These are phyloP conservation scores for Aulographum hederae DNA, from an alignment of 2,329 filamentous ascomycete species.

Conservation along the genomic window DNA sequence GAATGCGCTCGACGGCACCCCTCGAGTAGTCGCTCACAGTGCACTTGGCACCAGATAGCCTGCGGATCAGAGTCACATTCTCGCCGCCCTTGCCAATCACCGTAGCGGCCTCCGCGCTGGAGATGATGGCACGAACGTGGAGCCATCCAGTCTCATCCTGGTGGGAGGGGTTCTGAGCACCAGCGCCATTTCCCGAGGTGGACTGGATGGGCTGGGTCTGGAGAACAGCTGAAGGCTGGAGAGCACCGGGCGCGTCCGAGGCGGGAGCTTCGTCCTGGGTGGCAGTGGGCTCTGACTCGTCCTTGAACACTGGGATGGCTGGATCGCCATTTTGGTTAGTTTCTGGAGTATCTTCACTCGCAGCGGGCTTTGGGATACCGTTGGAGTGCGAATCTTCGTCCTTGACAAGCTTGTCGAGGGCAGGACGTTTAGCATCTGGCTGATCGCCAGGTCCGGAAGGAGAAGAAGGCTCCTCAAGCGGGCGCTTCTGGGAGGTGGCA, in stretches of 20 bases:
- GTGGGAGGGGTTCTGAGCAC: conserved; percentile 27
- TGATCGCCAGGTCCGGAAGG: conserved; percentile 82
- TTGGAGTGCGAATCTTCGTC: no score
- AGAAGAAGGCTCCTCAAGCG: conserved; percentile 90
- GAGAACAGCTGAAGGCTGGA: conserved; percentile 11
- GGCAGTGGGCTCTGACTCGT: conserved; percentile 23
- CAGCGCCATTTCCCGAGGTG: conserved; percentile 29
- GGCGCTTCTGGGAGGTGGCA: conserved; percentile 68
- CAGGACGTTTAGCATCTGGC: conserved; percentile 91
- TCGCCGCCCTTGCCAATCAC: conserved; percentile 98
- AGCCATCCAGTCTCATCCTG: conserved; percentile 94
- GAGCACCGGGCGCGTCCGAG: no score
- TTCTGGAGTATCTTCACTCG: no score
- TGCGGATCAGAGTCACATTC: conserved; percentile 93
- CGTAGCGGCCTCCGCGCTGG: conserved; percentile 90
- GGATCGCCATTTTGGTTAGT: no score
- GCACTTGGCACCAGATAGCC: conserved; percentile 90
- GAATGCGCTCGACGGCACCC: conserved; percentile 88
- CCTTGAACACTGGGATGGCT: conserved; percentile 10
- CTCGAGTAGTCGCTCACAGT: conserved; percentile 97
- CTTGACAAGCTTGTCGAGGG: conserved; percentile 79
- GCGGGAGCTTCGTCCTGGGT: conserved; percentile 38
- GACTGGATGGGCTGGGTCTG: conserved; percentile 42
- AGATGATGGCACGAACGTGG: conserved; percentile 91
- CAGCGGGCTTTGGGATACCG: no score